Evolutionary conservation across 805 yeast genomes (phyloP), one percentile per base, ranked within the genome.

Genomic region (Allodekkera sacchari): DNA sequence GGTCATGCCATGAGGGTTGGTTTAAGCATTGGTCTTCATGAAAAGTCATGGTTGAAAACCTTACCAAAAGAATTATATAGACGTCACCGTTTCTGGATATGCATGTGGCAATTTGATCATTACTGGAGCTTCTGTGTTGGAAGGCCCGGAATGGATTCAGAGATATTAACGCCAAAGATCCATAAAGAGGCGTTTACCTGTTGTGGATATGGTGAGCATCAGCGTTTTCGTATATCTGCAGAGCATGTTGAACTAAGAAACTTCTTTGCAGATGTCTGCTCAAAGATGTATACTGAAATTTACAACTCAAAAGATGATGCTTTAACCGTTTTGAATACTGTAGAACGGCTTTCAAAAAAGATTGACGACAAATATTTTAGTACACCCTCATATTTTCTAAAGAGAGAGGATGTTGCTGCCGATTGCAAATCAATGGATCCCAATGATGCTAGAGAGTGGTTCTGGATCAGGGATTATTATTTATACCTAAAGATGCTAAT

Each of bases 71-170:
- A 41, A 7, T 33, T 36, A 7, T 15, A 30, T 7, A 46, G 42
- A 22, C 39, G 37, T 6, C 22, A 30, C n/a, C 32, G 52, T 33
- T 41, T 41, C 5, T 47, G 52, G 52, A 37, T 27, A 11, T 35
- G 34, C 11, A 36, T 38, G 3, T 45, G 49, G 50, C 47, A 42
- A 15, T 47, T 47, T 42, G 52, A 47, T 13, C 35, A 41, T 14
- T 47, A 44, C 30, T 47, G 52, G 52, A 44, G 52, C 22, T 45
- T 45, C 21, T 47, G 48, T 33, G 48, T 47, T 9, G 52, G 52
- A 2, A 41, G 44, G 27, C 50, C 50, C 11, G 37, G 46, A 20
- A 32, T 38, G 5, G 26, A 28, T n/a, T 31, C 43, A 19, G 39
- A 41, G 21, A 32, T 39, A 12, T 26, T 32, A 5, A 28, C 25